Evolutionary conservation across 83 land plant genomes (phyloP), one percentile per base, ranked within the genome.

Genomic region (Thuja plicata): DNA sequence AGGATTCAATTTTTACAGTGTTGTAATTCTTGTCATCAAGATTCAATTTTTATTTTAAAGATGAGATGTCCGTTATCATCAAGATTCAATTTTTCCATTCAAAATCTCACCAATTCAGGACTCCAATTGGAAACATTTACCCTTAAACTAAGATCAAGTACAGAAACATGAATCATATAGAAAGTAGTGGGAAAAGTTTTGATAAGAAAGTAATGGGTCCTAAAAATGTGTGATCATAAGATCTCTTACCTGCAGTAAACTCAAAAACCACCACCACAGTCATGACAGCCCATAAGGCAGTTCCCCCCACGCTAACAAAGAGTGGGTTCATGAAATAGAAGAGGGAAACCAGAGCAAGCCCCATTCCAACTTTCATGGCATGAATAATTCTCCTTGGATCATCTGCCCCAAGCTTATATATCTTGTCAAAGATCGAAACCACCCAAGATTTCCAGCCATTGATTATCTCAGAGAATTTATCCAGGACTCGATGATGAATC

Each of bases 231-330:
- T 50, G 3, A 50, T n/a, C n/a, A n/a, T 50, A 11, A 12, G 5
- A 73, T 54, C 50, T 35, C 90, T 88, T 88, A 89, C 90, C 90
- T 60, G 83, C 90, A 11, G 71, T 86, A 21, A 86, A 87, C 12
- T 89, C 90, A 60, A 89, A 89, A 66, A 87, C 90, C 19, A 89
- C 90, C 45, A 89, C 90, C 34, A 89, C 90, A 2, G 90, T 88
- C 90, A 89, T 89, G 74, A 89, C 15, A 2, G 90, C 90, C 90
- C 90, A 89, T 1, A 88, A 27, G 8, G 80, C 90, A 55, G 54
- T 87, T 1, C 80, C 80, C 1, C 89, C 89, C 1, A 66, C 50
- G 78, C 89, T 62, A 30, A 4, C 34, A 45, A 48, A 71, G 16
- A 82, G 83, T 24, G 66, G 73, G n/a, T 88, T 77, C 55, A 60